Conservation (phyloP, 805 yeast species). For the Sugiyamaella smithiae region DNA sequence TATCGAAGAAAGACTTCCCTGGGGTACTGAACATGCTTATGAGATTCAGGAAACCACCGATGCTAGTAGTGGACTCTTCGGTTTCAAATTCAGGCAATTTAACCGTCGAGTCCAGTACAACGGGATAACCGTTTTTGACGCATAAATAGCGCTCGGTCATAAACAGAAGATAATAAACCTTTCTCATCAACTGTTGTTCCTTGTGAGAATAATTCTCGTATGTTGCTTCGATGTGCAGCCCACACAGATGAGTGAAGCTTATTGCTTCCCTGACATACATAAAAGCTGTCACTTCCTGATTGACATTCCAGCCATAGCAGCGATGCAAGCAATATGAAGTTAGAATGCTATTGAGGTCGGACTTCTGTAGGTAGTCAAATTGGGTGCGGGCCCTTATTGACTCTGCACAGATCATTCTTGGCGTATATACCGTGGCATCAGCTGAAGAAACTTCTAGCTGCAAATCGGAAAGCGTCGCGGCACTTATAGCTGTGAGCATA, state of each 20-base stretch:
- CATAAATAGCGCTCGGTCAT: conserved; percentile 20
- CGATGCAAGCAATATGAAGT: conserved; percentile 19
- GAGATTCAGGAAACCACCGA: conserved; percentile 16
- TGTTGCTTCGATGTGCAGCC: conserved; percentile 10
- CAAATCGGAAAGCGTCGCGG: conserved; percentile 17
- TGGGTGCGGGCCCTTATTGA: conserved; percentile 9
- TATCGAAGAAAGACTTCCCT: conserved; percentile 14
- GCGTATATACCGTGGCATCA: conserved; percentile 5
- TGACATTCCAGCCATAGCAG: conserved; percentile 13
- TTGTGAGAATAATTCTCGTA: conserved; percentile 5
- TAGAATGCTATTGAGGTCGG: conserved; percentile 12
- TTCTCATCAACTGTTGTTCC: conserved; percentile 17
- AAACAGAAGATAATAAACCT: conserved; percentile 14
- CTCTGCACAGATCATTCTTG: conserved; percentile 7
- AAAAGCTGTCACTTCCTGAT: conserved; percentile 12
- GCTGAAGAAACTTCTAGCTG: conserved; percentile 9
- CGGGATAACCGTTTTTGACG: conserved; percentile 16
- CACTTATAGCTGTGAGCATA: conserved; percentile 12
- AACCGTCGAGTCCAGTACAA: conserved; percentile 12
- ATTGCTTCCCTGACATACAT: conserved; percentile 19
- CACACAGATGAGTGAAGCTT: conserved; percentile 16
- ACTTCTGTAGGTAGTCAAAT: conserved; percentile 9
- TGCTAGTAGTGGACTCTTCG: conserved; percentile 8
- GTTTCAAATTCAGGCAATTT: conserved; percentile 8
- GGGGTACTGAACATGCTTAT: conserved; percentile 17